These are phyloP conservation scores for Talaromyces sp. DNA, from an alignment of 2,329 filamentous ascomycete genomes.

Conservation along the genomic window DNA sequence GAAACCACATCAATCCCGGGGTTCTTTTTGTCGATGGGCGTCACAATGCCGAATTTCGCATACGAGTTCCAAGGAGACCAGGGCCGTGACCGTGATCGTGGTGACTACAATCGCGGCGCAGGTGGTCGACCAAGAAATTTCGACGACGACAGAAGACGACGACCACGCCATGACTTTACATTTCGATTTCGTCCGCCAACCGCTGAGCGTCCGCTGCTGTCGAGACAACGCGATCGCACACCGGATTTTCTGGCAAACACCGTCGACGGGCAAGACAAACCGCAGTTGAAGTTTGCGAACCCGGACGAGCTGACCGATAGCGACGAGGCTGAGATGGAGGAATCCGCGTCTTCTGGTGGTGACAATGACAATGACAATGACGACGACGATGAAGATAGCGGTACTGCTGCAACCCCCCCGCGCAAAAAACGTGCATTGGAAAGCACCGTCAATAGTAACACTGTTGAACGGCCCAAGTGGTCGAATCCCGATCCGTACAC, in stretches of 20 bases:
- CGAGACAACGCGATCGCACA: constrained; percentile 28
- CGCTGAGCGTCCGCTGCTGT: constrained; percentile 34
- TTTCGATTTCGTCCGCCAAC: constrained; percentile 35
- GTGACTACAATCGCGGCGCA: neutral
- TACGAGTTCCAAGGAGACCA: constrained; percentile 27
- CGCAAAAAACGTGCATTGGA: constrained; percentile 33
- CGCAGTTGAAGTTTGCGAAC: constrained; percentile 30
- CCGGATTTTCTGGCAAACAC: constrained; percentile 29
- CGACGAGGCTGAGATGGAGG: constrained; percentile 43
- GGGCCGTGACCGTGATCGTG: neutral
- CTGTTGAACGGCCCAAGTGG: constrained; percentile 64
- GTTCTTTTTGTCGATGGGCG: neutral
- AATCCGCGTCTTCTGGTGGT: constrained; percentile 30
- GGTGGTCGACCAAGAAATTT: constrained; percentile 14
- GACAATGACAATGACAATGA: constrained; percentile 27
- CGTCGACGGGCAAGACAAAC: constrained; percentile 22
- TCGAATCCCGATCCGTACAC: constrained; percentile 96
- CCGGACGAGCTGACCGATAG: constrained; percentile 41
- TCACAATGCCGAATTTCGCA: constrained; percentile 20
- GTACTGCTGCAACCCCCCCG: constrained; percentile 23
- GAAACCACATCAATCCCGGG: neutral
- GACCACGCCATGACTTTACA: constrained; percentile 31
- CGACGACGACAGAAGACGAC: constrained; percentile 14
- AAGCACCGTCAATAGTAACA: constrained; percentile 18
- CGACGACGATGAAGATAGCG: neutral